Base-by-base conservation (phyloP, 352 stramenopile species). In the Phytophthora kernoviae region DNA sequence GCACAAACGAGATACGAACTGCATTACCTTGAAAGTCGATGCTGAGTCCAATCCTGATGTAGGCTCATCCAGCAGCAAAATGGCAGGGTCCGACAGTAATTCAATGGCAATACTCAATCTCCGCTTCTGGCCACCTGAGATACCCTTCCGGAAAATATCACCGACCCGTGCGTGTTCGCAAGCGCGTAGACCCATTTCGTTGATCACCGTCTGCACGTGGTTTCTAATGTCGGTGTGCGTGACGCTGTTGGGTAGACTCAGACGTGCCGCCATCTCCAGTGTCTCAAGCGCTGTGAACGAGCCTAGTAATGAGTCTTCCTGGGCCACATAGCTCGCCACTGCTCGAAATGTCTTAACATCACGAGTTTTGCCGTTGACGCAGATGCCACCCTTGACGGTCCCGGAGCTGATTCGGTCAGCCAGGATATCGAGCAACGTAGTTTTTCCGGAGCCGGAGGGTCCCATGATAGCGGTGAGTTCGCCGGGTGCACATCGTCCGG, bases 21-120 rank as follows among this genome's bases (percentile, higher is more conserved):
- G 70, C 64, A 98, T 96, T 7, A 98, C 87, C 30, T 84, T 84
- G 48, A 91, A 77, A 1, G 94, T 92, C 27, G 91, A 88, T 11
- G 81, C 87, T 12, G 86, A 84, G 68, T 98, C 96, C 7, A 98
- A 70, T 0, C 92, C 90, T 4, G 77, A 95, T 0, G 93, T 98
- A 0, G 96, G 94, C 58, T 98, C 96, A 56, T 98, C 95, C 14
- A 99, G 66, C 15, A 99, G 84, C 39, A 99, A 52, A 37, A 99
- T 81, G 30, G 94, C 93, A 21, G 95, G 95, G 53, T 98, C 97
- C 0, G 91, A 85, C 1, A 98, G 77, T 32, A 99, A 68, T 72
- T 99, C 93, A 17, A 97, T 74, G 8, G 84, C 96, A 61, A 99
- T 98, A 8, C 89, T 93, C n/a, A 98, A 73, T 11, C 95, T 73